A percentile compares a stretch with the other conserved stretches of the same genome.
Conservation (phyloP, 2,329 filamentous ascomycete genomes). For the Penicillium sp. region DNA sequence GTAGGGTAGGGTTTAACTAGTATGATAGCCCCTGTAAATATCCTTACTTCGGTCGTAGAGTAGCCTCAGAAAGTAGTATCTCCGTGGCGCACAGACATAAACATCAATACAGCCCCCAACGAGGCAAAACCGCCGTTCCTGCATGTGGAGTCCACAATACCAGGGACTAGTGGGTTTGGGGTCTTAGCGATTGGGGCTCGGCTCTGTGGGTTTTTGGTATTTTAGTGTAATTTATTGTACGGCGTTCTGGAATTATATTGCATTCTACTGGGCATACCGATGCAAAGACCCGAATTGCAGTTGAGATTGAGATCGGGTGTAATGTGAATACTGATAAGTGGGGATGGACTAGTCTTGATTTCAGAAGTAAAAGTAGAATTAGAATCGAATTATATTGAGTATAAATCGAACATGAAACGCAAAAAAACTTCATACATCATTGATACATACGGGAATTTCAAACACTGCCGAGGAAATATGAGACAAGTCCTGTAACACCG, state of each 20-base stretch:
- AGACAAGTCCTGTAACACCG: constrained; percentile 1
- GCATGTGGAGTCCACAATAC: background rate
- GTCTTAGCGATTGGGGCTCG: background rate
- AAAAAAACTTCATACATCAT: background rate
- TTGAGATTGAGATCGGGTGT: background rate
- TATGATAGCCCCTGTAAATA: no score
- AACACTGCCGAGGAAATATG: background rate
- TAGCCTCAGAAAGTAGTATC: no score
- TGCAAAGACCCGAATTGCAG: background rate
- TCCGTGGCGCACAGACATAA: background rate
- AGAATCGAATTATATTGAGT: no score
- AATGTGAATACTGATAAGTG: background rate
- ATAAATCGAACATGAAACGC: background rate
- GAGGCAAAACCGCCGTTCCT: background rate
- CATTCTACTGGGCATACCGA: constrained; percentile 1
- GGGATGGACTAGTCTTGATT: background rate
- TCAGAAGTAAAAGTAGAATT: background rate
- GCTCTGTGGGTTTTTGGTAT: background rate
- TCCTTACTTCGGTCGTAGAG: no score
- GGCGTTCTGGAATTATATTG: background rate
- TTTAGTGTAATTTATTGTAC: background rate
- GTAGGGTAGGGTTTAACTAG: background rate
- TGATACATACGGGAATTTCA: background rate
- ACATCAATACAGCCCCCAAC: background rate
- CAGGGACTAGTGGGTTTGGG: background rate